Evolutionary conservation across 1,284 basidiomycete genomes (phyloP).

Genomic region (Fomitopsis betulina): DNA sequence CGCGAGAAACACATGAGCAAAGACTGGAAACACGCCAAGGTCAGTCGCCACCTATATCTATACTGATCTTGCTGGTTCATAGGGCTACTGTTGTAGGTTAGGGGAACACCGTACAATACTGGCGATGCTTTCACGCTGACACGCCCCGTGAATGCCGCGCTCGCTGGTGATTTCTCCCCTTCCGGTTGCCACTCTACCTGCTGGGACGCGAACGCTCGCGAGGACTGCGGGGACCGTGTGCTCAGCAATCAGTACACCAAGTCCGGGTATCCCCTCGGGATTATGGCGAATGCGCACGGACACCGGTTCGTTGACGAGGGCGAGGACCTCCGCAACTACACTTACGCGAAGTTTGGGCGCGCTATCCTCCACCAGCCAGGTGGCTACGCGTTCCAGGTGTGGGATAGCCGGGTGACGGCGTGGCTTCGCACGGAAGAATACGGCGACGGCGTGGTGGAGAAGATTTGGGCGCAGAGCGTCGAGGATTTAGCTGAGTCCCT

Average conservation of each 20-base stretch:
- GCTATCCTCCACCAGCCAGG: conserved; percentile 54
- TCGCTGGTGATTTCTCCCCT: conserved; percentile 54
- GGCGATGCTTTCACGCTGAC: conserved; percentile 60
- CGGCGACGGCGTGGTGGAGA: conserved; percentile 52
- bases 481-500: conserved; percentile 48
- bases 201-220: conserved; percentile 62
- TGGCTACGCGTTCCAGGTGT: conserved; percentile 60
- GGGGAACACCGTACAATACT: conserved; percentile 65
- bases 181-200: conserved; percentile 56
- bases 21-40: conserved; percentile 53
- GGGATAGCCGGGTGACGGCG: conserved; percentile 41
- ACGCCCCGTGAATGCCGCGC: conserved; percentile 44
- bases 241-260: conserved; percentile 69
- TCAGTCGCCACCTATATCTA: conserved; percentile 17
- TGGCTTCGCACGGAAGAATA: conserved; percentile 60
- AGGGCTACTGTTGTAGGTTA: conserved; percentile 37
- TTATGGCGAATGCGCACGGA: conserved; percentile 59
- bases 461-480: conserved; percentile 43
- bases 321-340: conserved; percentile 66
- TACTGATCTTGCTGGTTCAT: neutral
- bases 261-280: conserved; percentile 64
- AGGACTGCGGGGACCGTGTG: conserved; percentile 45
- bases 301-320: conserved; percentile 66
- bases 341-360: conserved; percentile 62
- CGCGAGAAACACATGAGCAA: conserved; percentile 49